phyloP scores from a whole-genome alignment of 495 filamentous ascomycete genomes.

The Penicillium silybi region DNA sequence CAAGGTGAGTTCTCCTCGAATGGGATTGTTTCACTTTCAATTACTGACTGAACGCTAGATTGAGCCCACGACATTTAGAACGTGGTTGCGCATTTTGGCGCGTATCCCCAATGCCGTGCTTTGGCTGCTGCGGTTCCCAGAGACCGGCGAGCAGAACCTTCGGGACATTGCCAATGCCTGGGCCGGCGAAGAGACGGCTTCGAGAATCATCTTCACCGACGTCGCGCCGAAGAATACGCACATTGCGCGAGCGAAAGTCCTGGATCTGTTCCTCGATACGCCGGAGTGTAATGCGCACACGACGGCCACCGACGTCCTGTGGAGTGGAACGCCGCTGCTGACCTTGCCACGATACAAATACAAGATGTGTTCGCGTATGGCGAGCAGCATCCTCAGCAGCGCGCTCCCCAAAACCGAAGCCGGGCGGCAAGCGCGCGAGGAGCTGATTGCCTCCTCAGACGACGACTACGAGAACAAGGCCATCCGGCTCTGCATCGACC shows the following conservation, averaged over 20 bases:
- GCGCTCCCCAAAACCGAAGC: slow-evolving; percentile 69
- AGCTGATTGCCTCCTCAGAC: slow-evolving; percentile 71
- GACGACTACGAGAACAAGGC: slow-evolving; percentile 84
- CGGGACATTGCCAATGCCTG: slow-evolving; percentile 73
- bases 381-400: slow-evolving; percentile 86
- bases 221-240: slow-evolving; percentile 94
- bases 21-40: neutral
- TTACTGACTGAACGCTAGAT: slow-evolving; percentile 54
- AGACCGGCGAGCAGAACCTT: slow-evolving; percentile 84
- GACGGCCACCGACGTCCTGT: slow-evolving; percentile 92
- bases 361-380: slow-evolving; percentile 99
- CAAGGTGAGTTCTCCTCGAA: slow-evolving; percentile 61
- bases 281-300: slow-evolving; percentile 99
- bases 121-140: slow-evolving; percentile 96
- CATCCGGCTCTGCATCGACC: slow-evolving; percentile 61
- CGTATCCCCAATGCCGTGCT: slow-evolving; percentile 82
- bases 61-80: slow-evolving; percentile 93
- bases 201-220: slow-evolving; percentile 93
- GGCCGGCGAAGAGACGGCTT: slow-evolving; percentile 82
- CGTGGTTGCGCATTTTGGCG: slow-evolving; percentile 93
- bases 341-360: slow-evolving; percentile 93
- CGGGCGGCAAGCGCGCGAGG: slow-evolving; percentile 63
- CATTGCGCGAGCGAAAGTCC: slow-evolving; percentile 84
- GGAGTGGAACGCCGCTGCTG: slow-evolving; percentile 90
- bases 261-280: slow-evolving; percentile 95